Base-by-base conservation (phyloP, 495 filamentous ascomycete genomes). In the Xylaria curta region DNA sequence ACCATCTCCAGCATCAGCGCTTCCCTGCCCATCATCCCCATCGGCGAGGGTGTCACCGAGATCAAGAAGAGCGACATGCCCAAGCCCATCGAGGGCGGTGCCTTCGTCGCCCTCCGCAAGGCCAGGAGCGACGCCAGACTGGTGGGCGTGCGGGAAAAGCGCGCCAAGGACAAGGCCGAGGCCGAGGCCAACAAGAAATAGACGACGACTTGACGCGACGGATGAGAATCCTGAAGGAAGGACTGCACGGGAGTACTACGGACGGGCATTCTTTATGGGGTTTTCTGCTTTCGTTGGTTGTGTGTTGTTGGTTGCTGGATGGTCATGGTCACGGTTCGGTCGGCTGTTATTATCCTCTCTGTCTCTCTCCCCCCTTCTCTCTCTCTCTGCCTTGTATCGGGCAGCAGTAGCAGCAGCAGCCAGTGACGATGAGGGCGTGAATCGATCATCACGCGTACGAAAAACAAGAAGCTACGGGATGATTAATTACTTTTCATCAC, bases 81-180 rank as follows among this genome's bases (percentile, higher is more conserved):
- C 85, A 86, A 90, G 85, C 85, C 86, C 51, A 87, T 93, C 83
- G 91, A 94, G 89, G 90, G 86, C 70, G 86, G 89, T 81, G 95
- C 93, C 70, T 98, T 92, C 89, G 88, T 88, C 81, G 90, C 89
- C 73, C 89, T 99, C 78, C 92, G 96, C 81, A 89, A 93, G 75
- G 92, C 93, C 72, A 89, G 95, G 83, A 91, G 90, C 79, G 94
- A 97, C 79, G 92, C 93, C 74, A 90, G 94, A 81, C 85, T 92
- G 76, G 81, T 88, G 46, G 96, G 96, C 79, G 87, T 88, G 78
- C 91, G 94, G 81, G 94, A 96, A 88, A 98, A 98, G 94, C 90
- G 96, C 78, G 91, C 89, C 69, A 92, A 91, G 90, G 92, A 90
- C 71, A 97, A 97, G 92, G 94, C 92, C 77, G 97, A 97, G 85